A percentile compares a stretch with the other conserved stretches of the same genome.
phyloP scores from a whole-genome alignment of 257 asterid species.

The Solanum verrucosum region DNA sequence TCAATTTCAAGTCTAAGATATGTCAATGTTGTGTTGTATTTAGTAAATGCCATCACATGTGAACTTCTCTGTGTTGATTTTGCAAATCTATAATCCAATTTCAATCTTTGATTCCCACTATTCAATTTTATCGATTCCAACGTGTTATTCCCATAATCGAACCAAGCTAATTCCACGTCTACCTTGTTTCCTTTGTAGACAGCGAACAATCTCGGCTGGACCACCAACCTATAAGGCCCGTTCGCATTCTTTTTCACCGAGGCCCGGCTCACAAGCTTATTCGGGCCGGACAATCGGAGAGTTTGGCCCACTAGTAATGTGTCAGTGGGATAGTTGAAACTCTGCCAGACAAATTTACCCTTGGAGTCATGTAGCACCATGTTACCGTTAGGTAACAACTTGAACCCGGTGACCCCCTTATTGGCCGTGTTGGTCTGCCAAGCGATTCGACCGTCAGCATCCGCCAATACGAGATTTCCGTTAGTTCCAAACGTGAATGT shows the following conservation, averaged over 20 bases:
- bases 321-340: conserved; percentile 6
- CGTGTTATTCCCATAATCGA: background rate
- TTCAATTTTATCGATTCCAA: no score
- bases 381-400: conserved; percentile 10
- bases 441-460: conserved; percentile 6
- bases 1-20: conserved; percentile 38
- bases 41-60: no score
- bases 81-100: no score
- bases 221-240: background rate
- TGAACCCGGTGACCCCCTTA: conserved; percentile 5
- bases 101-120: no score
- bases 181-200: background rate
- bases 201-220: background rate
- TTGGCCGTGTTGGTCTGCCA: conserved; percentile 17
- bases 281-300: background rate
- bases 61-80: no score
- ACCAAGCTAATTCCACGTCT: background rate
- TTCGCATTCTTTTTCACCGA: background rate
- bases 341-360: conserved; percentile 16
- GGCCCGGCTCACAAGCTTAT: conserved; percentile 5
- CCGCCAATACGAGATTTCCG: no score
- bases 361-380: conserved; percentile 5
- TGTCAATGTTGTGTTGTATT: no score
- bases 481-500: no score
- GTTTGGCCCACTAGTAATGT: conserved; percentile 8